Evolutionary conservation across 805 yeast species (phyloP).

Genomic region (Myxozyma kluyveri): DNA sequence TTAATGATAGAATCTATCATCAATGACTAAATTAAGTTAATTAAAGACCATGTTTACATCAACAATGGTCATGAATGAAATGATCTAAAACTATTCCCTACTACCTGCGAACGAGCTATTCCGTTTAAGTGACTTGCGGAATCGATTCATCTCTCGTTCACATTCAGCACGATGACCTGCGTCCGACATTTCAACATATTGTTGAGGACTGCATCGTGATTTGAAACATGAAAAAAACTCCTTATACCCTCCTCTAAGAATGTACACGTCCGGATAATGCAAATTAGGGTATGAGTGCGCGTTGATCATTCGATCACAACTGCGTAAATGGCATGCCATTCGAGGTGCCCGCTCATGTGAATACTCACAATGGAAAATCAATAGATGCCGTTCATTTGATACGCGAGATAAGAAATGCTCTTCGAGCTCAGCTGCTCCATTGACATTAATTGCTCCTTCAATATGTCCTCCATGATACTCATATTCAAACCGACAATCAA

Average conservation of each 20-base stretch:
- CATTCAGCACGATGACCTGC: conserved; percentile 46
- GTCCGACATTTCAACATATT: conserved; percentile 84
- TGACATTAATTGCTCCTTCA: conserved; percentile 72
- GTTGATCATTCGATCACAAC: conserved; percentile 74
- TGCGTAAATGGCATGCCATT: conserved; percentile 82
- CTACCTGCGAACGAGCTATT: conserved; percentile 9
- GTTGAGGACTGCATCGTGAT: conserved; percentile 66
- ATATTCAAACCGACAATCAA: conserved; percentile 91
- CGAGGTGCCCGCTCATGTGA: conserved; percentile 91
- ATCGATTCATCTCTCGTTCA: conserved; percentile 53
- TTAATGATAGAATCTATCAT: too few relatives aligned
- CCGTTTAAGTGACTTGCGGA: conserved; percentile 45
- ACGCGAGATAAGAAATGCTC: conserved; percentile 45
- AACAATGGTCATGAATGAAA: too few relatives aligned
- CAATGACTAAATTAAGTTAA: too few relatives aligned
- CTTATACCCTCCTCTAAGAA: conserved; percentile 89
- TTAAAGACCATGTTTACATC: too few relatives aligned
- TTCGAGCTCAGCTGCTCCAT: conserved; percentile 68
- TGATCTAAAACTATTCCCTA: too few relatives aligned
- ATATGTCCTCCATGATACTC: conserved; percentile 94
- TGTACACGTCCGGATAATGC: conserved; percentile 82
- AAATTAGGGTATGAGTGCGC: conserved; percentile 74
- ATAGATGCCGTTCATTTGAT: conserved; percentile 44
- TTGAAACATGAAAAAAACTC: conserved; percentile 62
- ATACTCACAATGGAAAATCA: conserved; percentile 93